Base-by-base conservation (phyloP, 2,329 filamentous ascomycete genomes). In the Cadophora gregata region DNA sequence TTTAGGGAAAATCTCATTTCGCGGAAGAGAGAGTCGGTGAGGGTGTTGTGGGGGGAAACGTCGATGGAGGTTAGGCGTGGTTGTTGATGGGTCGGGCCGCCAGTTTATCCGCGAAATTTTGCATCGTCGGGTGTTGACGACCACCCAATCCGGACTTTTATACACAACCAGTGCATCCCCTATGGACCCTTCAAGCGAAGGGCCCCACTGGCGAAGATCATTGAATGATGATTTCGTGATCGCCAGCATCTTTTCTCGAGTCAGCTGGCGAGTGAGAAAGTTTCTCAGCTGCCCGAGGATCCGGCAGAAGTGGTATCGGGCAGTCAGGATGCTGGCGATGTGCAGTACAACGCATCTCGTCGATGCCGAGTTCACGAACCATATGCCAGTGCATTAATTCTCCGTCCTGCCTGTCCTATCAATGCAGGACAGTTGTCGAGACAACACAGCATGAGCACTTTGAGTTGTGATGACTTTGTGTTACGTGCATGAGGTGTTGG, bases 341-440 rank as follows among this genome's bases (percentile, higher is more conserved):
- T 53, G 42, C 58, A 53, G 47, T 58, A 61, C 65, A 63, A 65
- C 66, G 66, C 66, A 65, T 53, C 31, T 59, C 29, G 19, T 55
- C 29, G 24, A 21, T 21, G 59, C 29, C 45, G 36, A 24, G 55
- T 61, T 62, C 45, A 29, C 45, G 59, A 64, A 67, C 48, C 10
- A 62, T 63, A 67, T 65, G 62, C 59, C 64, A 65, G 59, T 67
- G 55, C 65, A 67, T 65, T 63, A 48, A 65, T 67, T 55, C n/a
- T 62, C 62, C 62, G 62, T 48, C 4, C 31, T 8, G 5, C 21
- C 25, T 25, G 50, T 53, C 64, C 65, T 63, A 63, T 67, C 67
- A 67, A 24, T 50, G 55, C 27, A 27, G 58, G 38, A 69, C 67
- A 69, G 64, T 67, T 65, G 67, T 69, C 62, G 29, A 65, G 65